These are phyloP conservation scores for Xylaria sp. DNA, from an alignment of 2,329 filamentous ascomycete genomes.

Conservation along the genomic window DNA sequence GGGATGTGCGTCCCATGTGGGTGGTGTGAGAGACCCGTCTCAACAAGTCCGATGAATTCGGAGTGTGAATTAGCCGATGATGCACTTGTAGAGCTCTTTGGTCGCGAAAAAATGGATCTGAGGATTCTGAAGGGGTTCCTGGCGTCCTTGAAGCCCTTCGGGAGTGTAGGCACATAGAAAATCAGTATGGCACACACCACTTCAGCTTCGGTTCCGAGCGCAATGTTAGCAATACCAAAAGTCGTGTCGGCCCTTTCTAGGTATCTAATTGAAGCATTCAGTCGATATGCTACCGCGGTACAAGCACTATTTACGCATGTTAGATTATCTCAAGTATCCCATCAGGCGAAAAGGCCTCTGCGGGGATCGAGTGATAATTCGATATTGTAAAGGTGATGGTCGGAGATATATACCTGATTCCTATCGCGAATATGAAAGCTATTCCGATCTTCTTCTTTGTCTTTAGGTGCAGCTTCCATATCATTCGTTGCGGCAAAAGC, in stretches of 20 bases:
- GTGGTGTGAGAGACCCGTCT: background rate
- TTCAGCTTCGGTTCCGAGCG: slow-evolving; percentile 11
- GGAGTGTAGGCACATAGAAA: slow-evolving; percentile 15
- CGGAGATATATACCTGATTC: slow-evolving; percentile 10
- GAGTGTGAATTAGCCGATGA: background rate
- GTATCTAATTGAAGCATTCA: slow-evolving; percentile 12
- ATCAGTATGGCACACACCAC: slow-evolving; percentile 10
- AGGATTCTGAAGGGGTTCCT: slow-evolving; percentile 13
- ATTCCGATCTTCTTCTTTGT: slow-evolving; percentile 17
- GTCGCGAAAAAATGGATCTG: background rate
- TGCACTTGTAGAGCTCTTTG: background rate
- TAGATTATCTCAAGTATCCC: background rate
- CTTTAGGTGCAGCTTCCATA: slow-evolving; percentile 17
- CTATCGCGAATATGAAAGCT: slow-evolving; percentile 17
- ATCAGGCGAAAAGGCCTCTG: background rate
- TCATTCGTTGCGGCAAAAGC: slow-evolving; percentile 17
- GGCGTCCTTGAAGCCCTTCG: slow-evolving; percentile 8
- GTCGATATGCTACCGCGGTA: slow-evolving; percentile 11
- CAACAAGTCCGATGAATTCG: background rate
- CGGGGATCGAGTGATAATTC: background rate
- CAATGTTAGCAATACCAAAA: slow-evolving; percentile 3
- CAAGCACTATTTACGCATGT: slow-evolving; percentile 12
- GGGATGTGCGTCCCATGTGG: background rate
- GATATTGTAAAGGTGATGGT: background rate
- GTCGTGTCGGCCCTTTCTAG: background rate